Base-by-base conservation (phyloP, 2,329 filamentous ascomycete genomes). In the Chrysosporium keratinophilum region DNA sequence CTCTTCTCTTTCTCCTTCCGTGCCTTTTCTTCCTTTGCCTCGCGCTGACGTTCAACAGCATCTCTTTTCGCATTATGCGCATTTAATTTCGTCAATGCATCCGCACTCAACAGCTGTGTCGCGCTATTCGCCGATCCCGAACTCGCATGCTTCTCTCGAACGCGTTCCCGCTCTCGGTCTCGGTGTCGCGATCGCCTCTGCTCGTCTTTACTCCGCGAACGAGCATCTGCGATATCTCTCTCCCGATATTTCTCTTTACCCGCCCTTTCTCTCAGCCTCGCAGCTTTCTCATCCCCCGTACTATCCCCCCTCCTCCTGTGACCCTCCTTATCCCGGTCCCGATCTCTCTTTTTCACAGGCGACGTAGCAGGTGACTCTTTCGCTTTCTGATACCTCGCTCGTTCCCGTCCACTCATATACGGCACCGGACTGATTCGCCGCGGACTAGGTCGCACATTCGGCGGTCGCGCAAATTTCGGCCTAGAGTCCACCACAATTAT, bases 71-170 rank as follows among this genome's bases (percentile, higher is more conserved):
- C 74, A 67, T 87, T 83, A 52, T 79, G 70, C 48, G 79, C 75
- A 61, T 88, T 78, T 45, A 90, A 68, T 62, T 82, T 80, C 11
- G 82, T 83, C 47, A 90, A 69, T 4, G 84, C 81, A 60, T 81
- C 78, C 1, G 64, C 56, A 69, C 73, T 67, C 63, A 81, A 62
- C 12, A 74, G 56, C 56, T 70, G 67, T 1, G 69, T 70, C 7
- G 65, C 66, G 57, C 71, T 74, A 57, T 69, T 71, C 5, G 70
- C 67, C 14, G 71, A 74, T 33, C 71, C 71, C 0, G 65, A 67
- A 44, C 70, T 72, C 42, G 65, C 61, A 64, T 68, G 69, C 61
- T 71, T 74, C 57, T 56, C 59, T 53, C 52, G 58, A 49, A 55
- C 50, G 5, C 57, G 45, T 44, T 57, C 55, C 15, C 54, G 54